Percentiles rank a stretch among this genome's conserved stretches.
phyloP scores from a whole-genome alignment of 768 basidiomycete species.

The Termitomyces sp. region DNA sequence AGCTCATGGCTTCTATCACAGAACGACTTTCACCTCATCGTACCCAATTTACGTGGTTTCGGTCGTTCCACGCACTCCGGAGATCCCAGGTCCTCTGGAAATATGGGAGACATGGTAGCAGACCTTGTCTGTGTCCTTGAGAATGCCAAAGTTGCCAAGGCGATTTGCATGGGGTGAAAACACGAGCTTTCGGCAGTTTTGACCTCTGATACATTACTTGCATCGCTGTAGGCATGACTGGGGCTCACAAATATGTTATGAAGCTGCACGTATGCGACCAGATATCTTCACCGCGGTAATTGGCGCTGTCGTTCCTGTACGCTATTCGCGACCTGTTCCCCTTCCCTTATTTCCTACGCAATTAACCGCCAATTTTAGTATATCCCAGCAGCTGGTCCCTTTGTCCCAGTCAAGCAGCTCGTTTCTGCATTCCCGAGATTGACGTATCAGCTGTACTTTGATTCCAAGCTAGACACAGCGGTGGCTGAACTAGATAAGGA shows the following conservation, averaged over 20 bases:
- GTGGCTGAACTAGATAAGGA: slow-evolving; percentile 49
- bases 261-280: slow-evolving; percentile 62
- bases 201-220: neutral
- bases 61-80: slow-evolving; percentile 62
- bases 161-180: slow-evolving; percentile 59
- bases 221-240: slow-evolving; percentile 57
- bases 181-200: neutral
- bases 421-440: slow-evolving; percentile 41
- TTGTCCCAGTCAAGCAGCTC: slow-evolving; percentile 38
- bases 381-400: slow-evolving; percentile 44
- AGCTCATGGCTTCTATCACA: slow-evolving; percentile 14
- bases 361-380: slow-evolving; percentile 39
- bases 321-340: slow-evolving; percentile 7
- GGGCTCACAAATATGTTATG: slow-evolving; percentile 64
- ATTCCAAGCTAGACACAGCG: slow-evolving; percentile 40
- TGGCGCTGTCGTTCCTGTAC: slow-evolving; percentile 56
- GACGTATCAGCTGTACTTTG: slow-evolving; percentile 62
- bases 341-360: neutral
- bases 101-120: slow-evolving; percentile 51
- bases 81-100: slow-evolving; percentile 53
- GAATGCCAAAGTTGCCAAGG: slow-evolving; percentile 39
- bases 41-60: slow-evolving; percentile 66
- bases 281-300: slow-evolving; percentile 57
- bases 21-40: slow-evolving; percentile 57
- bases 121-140: slow-evolving; percentile 62